phyloP scores from a whole-genome alignment of 2,329 filamentous ascomycete species.

The Pestalotiopsis fici region DNA sequence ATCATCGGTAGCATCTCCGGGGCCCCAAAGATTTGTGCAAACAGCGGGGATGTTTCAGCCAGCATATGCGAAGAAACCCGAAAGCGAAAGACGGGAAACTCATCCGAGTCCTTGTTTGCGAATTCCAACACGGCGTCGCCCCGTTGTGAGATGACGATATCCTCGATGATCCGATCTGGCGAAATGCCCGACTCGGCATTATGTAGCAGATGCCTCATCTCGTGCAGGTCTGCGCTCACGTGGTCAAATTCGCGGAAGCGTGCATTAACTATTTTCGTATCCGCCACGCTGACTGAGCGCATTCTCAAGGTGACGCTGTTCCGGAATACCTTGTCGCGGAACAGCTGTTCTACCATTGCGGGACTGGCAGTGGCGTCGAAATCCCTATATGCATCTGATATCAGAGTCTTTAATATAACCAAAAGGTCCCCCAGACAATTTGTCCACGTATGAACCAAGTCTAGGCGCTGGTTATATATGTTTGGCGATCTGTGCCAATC shows the following conservation, averaged over 20 bases:
- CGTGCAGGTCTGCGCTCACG: slow-evolving; percentile 41
- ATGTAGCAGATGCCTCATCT: slow-evolving; percentile 40
- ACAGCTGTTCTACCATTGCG: slow-evolving; percentile 42
- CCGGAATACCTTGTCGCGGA: slow-evolving; percentile 42
- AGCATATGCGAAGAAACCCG: slow-evolving; percentile 53
- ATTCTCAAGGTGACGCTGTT: slow-evolving; percentile 44
- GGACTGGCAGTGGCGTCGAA: slow-evolving; percentile 45
- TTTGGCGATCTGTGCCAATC: slow-evolving; percentile 11
- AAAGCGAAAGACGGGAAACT: slow-evolving; percentile 44
- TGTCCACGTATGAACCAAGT: slow-evolving; percentile 46
- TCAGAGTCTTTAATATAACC: slow-evolving; percentile 39
- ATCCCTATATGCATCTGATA: slow-evolving; percentile 45
- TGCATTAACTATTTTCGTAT: slow-evolving; percentile 41
- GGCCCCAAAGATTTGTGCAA: slow-evolving; percentile 45
- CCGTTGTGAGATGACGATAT: slow-evolving; percentile 42
- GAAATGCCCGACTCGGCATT: slow-evolving; percentile 41
- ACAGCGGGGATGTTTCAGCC: slow-evolving; percentile 52
- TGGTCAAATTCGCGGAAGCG: slow-evolving; percentile 49
- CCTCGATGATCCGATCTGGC: slow-evolving; percentile 37
- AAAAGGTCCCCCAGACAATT: slow-evolving; percentile 40
- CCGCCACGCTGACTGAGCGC: slow-evolving; percentile 45
- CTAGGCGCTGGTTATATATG: slow-evolving; percentile 34
- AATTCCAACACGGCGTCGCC: slow-evolving; percentile 57
- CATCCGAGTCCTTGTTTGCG: slow-evolving; percentile 38
- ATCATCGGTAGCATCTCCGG: not conserved